phyloP scores from a whole-genome alignment of 139 green algal species.

The Eudorina sp. region DNA sequence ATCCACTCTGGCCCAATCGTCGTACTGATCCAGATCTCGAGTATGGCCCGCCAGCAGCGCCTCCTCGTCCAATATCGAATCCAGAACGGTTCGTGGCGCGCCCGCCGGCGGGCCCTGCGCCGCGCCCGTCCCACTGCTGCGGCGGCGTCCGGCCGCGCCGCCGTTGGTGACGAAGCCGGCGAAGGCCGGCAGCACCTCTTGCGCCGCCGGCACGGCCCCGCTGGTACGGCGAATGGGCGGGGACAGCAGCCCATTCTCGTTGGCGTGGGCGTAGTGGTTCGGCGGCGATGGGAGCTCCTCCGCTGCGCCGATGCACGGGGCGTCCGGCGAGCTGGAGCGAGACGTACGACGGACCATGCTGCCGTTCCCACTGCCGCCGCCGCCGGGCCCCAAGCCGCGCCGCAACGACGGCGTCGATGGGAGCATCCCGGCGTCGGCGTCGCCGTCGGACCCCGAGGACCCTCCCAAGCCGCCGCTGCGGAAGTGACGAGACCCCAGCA shows the following conservation, averaged over 20 bases:
- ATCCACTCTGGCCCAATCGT: neutral
- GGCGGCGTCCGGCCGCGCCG: neutral
- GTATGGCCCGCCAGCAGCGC: conserved; percentile 16
- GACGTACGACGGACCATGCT: neutral
- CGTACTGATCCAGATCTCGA: neutral
- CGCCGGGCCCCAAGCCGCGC: neutral
- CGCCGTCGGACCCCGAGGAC: conserved; percentile 1
- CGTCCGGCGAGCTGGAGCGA: neutral
- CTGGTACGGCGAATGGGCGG: conserved; percentile 28
- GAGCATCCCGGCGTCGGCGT: neutral
- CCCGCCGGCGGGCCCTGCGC: no score
- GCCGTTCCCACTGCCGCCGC: neutral
- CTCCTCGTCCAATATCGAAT: conserved; percentile 41
- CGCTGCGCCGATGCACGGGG: neutral
- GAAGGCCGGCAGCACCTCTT: neutral
- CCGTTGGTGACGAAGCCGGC: neutral
- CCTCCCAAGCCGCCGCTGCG: neutral
- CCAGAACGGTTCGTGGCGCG: neutral
- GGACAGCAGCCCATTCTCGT: conserved; percentile 8
- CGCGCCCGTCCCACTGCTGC: neutral
- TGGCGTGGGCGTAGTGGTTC: neutral
- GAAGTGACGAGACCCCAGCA: conserved; percentile 47
- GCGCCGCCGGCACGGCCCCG: neutral
- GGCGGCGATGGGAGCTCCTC: conserved; percentile 8
- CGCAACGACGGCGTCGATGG: neutral